phyloP scores from a whole-genome alignment of 768 basidiomycete genomes.

The Royoungia palumana region DNA sequence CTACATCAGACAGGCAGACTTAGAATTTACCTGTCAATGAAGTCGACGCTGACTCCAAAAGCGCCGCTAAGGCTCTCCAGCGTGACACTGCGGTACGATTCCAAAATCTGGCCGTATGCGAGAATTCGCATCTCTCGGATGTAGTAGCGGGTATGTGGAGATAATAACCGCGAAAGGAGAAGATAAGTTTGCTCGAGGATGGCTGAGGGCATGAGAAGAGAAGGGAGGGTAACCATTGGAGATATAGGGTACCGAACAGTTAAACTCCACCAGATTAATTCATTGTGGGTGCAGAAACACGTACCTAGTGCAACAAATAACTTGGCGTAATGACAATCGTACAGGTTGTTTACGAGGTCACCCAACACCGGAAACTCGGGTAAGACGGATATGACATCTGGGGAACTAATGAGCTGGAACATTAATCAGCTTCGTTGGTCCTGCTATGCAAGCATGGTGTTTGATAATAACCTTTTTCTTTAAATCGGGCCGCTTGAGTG shows the following conservation, averaged over 20 bases:
- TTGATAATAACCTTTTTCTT: conserved; percentile 74
- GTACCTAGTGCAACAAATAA: conserved; percentile 88
- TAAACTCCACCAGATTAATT: no score
- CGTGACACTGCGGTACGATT: conserved; percentile 86
- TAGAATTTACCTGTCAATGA: conserved; percentile 76
- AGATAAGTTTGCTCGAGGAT: conserved; percentile 86
- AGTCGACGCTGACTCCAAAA: conserved; percentile 86
- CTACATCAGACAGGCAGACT: background rate
- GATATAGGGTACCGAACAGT: no score
- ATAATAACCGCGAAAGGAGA: conserved; percentile 81
- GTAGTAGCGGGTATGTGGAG: conserved; percentile 85
- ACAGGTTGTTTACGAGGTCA: conserved; percentile 81
- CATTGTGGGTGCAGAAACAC: conserved; percentile 14
- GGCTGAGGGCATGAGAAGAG: conserved; percentile 41
- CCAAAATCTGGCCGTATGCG: conserved; percentile 89
- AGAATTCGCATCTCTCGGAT: conserved; percentile 95
- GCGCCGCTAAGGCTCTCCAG: conserved; percentile 80
- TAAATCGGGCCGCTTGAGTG: conserved; percentile 76
- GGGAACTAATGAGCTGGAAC: conserved; percentile 70
- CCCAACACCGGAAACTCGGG: conserved; percentile 81
- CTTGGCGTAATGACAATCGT: conserved; percentile 92
- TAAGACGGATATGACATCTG: conserved; percentile 84
- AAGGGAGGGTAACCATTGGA: no score
- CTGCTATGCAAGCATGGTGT: background rate
- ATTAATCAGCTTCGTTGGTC: conserved; percentile 2